phyloP scores from a whole-genome alignment of 352 stramenopile genomes.

The Phytophthora foliorum region DNA sequence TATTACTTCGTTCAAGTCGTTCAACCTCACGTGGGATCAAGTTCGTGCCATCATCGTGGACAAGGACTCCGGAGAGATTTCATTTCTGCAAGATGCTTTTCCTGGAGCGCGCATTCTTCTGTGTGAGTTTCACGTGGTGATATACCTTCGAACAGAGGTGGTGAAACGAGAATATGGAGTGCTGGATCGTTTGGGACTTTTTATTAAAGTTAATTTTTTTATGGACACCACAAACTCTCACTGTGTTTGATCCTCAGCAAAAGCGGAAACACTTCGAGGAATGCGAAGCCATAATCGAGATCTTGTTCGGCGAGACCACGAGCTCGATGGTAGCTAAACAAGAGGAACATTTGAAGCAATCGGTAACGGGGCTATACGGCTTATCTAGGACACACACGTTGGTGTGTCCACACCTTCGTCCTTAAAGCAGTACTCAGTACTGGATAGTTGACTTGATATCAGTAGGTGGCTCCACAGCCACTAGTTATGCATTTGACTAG shows the following conservation, averaged over 20 bases:
- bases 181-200: neutral
- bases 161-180: neutral
- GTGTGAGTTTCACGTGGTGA: neutral
- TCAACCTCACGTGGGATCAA: no score
- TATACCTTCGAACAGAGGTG: neutral
- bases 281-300: neutral
- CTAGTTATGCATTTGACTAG: no score
- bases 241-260: neutral
- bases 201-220: no score
- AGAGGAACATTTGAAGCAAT: neutral
- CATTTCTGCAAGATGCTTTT: neutral
- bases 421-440: no score
- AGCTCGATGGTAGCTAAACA: neutral
- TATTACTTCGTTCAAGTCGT: constrained; percentile 6
- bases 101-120: neutral
- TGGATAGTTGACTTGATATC: no score
- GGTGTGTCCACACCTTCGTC: no score
- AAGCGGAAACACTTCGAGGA: neutral
- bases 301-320: neutral
- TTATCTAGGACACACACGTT: no score
- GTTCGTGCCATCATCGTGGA: constrained; percentile 3
- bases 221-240: no score
- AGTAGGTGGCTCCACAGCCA: no score
- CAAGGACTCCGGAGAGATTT: constrained; percentile 4
- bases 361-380: no score